Percentiles rank a stretch among this genome's conserved stretches.
Evolutionary conservation across 139 green algal species (phyloP).

Genomic region (Coelastrella sp.): DNA sequence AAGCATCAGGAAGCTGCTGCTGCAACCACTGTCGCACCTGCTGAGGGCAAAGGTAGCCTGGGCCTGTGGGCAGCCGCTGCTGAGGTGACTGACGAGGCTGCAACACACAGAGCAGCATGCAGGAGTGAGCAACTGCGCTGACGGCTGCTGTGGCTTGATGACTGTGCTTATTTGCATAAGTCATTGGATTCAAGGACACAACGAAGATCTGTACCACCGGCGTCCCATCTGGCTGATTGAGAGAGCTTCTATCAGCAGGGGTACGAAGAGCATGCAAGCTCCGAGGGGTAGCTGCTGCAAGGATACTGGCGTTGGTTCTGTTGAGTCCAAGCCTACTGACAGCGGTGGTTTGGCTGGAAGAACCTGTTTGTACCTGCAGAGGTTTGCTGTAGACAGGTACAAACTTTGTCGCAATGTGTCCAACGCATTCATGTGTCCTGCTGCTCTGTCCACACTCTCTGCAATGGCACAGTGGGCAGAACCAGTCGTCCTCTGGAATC

Average conservation of each 20-base stretch:
- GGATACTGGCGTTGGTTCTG: too few species aligned
- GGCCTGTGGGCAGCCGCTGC: background rate
- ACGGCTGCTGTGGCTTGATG: background rate
- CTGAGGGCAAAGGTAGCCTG: conserved; percentile 30
- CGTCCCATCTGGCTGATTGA: too few species aligned
- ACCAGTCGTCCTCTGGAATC: conserved; percentile 20
- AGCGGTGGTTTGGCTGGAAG: too few species aligned
- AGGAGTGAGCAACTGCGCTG: background rate
- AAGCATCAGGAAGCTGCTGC: conserved; percentile 14
- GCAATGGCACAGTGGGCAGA: conserved; percentile 32
- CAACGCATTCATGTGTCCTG: background rate
- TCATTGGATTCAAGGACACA: too few species aligned
- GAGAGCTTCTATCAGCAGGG: too few species aligned
- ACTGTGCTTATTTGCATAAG: background rate
- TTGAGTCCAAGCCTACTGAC: too few species aligned
- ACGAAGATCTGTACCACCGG: too few species aligned
- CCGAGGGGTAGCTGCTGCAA: too few species aligned
- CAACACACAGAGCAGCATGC: background rate
- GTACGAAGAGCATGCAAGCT: too few species aligned
- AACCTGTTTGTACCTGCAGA: background rate
- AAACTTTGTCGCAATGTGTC: background rate
- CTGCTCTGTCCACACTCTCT: background rate
- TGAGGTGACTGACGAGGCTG: background rate
- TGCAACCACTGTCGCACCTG: conserved; percentile 28
- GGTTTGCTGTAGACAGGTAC: background rate